A percentile compares a stretch with the other conserved stretches of the same genome.
These are phyloP conservation scores for Plasmodium coatneyi DNA, from an alignment of 169 alveolate species.

Conservation along the genomic window DNA sequence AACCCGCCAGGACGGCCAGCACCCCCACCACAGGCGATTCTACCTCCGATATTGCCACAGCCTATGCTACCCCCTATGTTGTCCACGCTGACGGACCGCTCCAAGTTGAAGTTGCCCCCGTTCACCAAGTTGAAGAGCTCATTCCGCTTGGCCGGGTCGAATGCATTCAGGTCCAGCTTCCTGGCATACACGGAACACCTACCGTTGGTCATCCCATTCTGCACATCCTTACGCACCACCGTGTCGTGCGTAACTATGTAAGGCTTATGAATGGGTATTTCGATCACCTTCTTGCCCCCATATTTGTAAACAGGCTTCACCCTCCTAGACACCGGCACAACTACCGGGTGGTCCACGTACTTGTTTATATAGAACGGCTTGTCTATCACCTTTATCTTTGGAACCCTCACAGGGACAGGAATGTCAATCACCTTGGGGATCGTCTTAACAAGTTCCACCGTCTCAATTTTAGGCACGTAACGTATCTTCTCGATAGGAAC, in stretches of 20 bases:
- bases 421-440: constrained; percentile 83
- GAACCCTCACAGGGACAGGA: constrained; percentile 84
- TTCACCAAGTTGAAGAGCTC: constrained; percentile 53
- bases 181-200: constrained; percentile 47
- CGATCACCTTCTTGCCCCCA: constrained; percentile 80
- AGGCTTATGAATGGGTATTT: constrained; percentile 85
- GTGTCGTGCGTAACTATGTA: constrained; percentile 85
- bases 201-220: constrained; percentile 34
- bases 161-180: constrained; percentile 37
- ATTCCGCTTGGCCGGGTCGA: constrained; percentile 22
- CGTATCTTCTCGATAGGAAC: constrained; percentile 85
- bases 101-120: constrained; percentile 21
- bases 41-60: neutral
- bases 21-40: neutral
- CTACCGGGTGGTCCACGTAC: constrained; percentile 84
- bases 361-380: constrained; percentile 81
- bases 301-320: constrained; percentile 82
- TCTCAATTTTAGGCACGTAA: constrained; percentile 82
- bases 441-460: constrained; percentile 80
- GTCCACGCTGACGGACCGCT: constrained; percentile 56
- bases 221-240: constrained; percentile 34
- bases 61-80: neutral
- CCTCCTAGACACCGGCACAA: constrained; percentile 82
- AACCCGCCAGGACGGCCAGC: neutral
- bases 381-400: constrained; percentile 80